These are phyloP conservation scores for Fusarium chlamydosporum DNA, from an alignment of 2,329 filamentous ascomycete genomes.

Conservation along the genomic window DNA sequence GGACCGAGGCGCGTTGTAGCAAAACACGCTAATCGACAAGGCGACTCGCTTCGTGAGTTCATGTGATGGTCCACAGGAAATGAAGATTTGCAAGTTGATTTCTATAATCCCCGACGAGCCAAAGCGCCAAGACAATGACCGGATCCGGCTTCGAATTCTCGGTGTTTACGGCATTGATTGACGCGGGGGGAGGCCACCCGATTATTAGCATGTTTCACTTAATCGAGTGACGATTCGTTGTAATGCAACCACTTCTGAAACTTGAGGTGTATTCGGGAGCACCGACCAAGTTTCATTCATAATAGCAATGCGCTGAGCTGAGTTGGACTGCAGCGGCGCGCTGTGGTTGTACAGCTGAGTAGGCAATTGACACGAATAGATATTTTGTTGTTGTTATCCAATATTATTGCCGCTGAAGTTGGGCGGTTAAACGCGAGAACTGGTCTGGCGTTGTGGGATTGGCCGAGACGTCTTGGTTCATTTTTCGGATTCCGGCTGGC, in stretches of 20 bases:
- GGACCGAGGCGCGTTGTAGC: slow-evolving; percentile 14
- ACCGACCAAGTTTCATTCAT: slow-evolving; percentile 29
- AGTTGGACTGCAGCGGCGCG: neutral
- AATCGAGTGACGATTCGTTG: slow-evolving; percentile 34
- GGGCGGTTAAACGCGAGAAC: slow-evolving; percentile 39
- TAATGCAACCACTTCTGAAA: slow-evolving; percentile 47
- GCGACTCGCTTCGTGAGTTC: slow-evolving; percentile 12
- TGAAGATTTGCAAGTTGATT: slow-evolving; percentile 36
- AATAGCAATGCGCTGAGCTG: slow-evolving; percentile 2
- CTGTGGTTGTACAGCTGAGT: slow-evolving; percentile 1
- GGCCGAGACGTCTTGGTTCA: slow-evolving; percentile 36
- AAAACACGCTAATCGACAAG: slow-evolving; percentile 6
- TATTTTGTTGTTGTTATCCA: slow-evolving; percentile 19
- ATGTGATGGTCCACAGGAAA: slow-evolving; percentile 28
- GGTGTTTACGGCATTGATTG: slow-evolving; percentile 42
- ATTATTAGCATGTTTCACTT: slow-evolving; percentile 47
- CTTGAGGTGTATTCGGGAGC: slow-evolving; percentile 31
- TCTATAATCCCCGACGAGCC: slow-evolving; percentile 20
- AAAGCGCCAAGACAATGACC: slow-evolving; percentile 21
- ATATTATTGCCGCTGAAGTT: slow-evolving; percentile 29
- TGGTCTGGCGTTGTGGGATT: slow-evolving; percentile 36
- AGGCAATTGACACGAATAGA: neutral
- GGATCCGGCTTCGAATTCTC: slow-evolving; percentile 16
- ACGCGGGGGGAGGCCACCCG: slow-evolving; percentile 44
- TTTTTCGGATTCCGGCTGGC: slow-evolving; percentile 39